phyloP scores from a whole-genome alignment of 139 green algal species.

The Volvox africanus region DNA sequence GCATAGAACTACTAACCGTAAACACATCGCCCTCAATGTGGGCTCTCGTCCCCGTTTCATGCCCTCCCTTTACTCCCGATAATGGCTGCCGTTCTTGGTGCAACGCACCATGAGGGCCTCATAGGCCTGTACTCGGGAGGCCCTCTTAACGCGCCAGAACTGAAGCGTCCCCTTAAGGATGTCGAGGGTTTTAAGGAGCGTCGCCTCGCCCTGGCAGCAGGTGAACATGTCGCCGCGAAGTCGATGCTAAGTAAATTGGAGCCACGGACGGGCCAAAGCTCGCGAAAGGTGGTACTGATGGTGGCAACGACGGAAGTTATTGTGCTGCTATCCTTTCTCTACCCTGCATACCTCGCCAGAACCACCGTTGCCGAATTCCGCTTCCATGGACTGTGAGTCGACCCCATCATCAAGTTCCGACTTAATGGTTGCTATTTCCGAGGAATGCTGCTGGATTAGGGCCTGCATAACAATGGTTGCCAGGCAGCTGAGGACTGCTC shows the following conservation, averaged over 20 bases:
- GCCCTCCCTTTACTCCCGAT: no score
- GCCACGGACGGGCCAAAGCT: no score
- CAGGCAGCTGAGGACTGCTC: no score
- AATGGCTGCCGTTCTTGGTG: not conserved
- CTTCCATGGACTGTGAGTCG: not conserved
- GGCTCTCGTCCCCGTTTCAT: no score
- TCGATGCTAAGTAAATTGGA: no score
- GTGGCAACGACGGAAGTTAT: no score
- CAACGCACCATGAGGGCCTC: constrained; percentile 39
- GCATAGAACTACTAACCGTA: no score
- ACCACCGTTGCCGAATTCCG: not conserved
- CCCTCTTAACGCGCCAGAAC: constrained; percentile 26
- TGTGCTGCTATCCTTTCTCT: no score
- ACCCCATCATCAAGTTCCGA: constrained; percentile 20
- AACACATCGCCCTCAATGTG: no score
- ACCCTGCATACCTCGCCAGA: constrained; percentile 4
- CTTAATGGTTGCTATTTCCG: constrained; percentile 21
- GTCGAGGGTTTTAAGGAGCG: constrained; percentile 30
- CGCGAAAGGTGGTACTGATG: no score
- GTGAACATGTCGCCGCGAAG: no score
- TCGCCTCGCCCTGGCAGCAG: constrained; percentile 10
- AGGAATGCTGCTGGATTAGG: constrained; percentile 16
- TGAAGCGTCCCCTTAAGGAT: constrained; percentile 17
- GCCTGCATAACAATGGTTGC: not conserved
- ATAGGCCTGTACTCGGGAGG: constrained; percentile 3